Base-by-base conservation (phyloP, 495 filamentous ascomycete species). In the Lepraria neglecta region DNA sequence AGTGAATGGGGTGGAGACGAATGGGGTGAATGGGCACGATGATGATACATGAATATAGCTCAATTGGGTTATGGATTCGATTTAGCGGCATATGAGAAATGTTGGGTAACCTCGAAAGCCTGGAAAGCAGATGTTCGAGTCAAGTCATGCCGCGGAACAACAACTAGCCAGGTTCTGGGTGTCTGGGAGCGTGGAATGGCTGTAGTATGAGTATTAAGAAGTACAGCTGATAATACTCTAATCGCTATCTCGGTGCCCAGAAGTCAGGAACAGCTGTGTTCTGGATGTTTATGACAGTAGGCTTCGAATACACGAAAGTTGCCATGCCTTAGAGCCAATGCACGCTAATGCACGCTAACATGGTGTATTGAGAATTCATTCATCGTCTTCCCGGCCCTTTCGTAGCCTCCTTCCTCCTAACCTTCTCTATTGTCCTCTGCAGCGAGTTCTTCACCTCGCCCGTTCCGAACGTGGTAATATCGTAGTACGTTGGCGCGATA, bases 401-500 rank as follows among this genome's bases (percentile, higher is more conserved):
- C 77, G 85, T 84, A 48, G 84, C 85, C 67, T 90, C 85, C 50
- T 85, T 86, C 59, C 91, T 81, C 64, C 81, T 78, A 64, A 90
- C 75, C 77, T 87, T 90, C 42, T 96, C 90, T 3, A 80, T 71
- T n/a, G 87, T 82, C 54, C 84, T 80, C 68, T 85, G 80, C 46
- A 99, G 74, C 0, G 90, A 82, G 12, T 79, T 82, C 71, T 87
- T 92, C 54, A 97, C 84, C 48, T 94, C 89, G 19, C 91, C 90
- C 75, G 96, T 90, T 35, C 82, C 78, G 76, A 97, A 97, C 0
- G 80, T 81, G 0, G 80, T 75, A n/a, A 96, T 69, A 68, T 99
- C 90, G 70, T 96, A 99, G 72, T 99, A 99, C 4, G 76, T 81
- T 4, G 90, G 89, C 2, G 95, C 90, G 61, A 97, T 92, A 73